Evolutionary conservation across 2,329 filamentous ascomycete species (phyloP).

Genomic region (Diaporthe citri): DNA sequence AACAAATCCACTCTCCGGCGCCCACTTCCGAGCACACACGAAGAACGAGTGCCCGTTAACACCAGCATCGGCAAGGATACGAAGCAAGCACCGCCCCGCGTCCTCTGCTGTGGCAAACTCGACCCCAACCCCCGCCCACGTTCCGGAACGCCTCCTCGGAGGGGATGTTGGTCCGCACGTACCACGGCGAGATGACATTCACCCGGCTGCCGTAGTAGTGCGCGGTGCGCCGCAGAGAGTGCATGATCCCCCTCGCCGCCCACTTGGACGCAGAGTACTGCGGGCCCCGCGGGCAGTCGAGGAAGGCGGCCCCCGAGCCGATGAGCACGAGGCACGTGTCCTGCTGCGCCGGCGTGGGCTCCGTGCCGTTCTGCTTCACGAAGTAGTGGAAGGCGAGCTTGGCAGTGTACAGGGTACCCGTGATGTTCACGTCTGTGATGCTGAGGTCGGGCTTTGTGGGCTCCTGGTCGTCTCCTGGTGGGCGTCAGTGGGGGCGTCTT

Average conservation of each 20-base stretch:
- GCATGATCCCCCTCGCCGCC: constrained; percentile 54
- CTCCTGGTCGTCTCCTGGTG: constrained; percentile 26
- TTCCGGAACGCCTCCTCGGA: constrained; percentile 42
- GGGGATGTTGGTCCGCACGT: constrained; percentile 47
- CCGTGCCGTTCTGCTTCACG: constrained; percentile 46
- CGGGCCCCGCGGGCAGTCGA: constrained; percentile 49
- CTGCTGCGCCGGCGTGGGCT: constrained; percentile 26
- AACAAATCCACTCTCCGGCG: not conserved
- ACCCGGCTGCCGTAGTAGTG: constrained; percentile 51
- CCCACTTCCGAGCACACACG: constrained; percentile 1
- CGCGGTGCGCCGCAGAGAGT: constrained; percentile 49
- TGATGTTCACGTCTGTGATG: constrained; percentile 48
- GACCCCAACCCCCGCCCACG: constrained; percentile 45
- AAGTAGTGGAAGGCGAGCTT: constrained; percentile 53
- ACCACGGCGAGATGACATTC: constrained; percentile 54
- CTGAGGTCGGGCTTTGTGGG: constrained; percentile 47
- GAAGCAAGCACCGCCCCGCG: constrained; percentile 45
- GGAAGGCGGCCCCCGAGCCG: constrained; percentile 50
- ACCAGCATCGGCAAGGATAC: constrained; percentile 44
- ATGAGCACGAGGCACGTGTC: constrained; percentile 51
- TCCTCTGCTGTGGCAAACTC: constrained; percentile 46
- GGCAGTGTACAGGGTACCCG: constrained; percentile 46
- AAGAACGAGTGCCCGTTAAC: constrained; percentile 50
- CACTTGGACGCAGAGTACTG: constrained; percentile 54
- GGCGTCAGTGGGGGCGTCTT: not conserved